Base-by-base conservation (phyloP, 2,329 filamentous ascomycete species). In the Aspergillus aculeatus region DNA sequence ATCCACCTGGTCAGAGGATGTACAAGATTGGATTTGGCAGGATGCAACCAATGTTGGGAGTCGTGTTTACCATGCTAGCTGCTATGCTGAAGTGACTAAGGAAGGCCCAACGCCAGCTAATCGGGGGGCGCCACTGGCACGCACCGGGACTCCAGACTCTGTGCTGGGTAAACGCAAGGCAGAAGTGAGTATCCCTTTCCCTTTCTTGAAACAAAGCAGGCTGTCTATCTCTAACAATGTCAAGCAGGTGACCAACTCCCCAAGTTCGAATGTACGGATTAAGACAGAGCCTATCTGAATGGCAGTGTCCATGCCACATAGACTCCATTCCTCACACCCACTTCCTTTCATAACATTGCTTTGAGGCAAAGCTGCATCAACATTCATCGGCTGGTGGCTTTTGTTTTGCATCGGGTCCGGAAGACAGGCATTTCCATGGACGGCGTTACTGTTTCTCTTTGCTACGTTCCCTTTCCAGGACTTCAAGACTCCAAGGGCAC, bases 21-120 rank as follows among this genome's bases (percentile, higher is more conserved):
- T 90, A 19, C 92, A 98, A 75, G 94, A 99, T 71, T 98, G 93
- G 84, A 94, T 99, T 47, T 98, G 95, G 91, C 89, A 92, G 75
- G 94, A 99, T 75, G 91, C 94, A 0, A 82, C 90, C 54, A 84
- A 89, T 64, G 86, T 96, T 31, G 90, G 90, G 38, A 86, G 84
- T 58, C 87, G 91, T 63, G 89, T 95, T 16, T 98, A 92, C 69
- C 95, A 99, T 75, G 92, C 89, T 11, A 96, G 88, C 57, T 99
- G 95, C 73, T 91, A 94, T 73, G 85, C 86, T 19, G 94, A 97
- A 77, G 89, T 91, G 32, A 89, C 85, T 38, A 89, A 86, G 70
- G 87, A 89, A 65, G 83, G 84, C 7, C 81, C 75, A 24, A 63
- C 67, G 5, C 66, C 71, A 63, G 69, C 55, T 59, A 70, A 66